Evolutionary conservation across 495 filamentous ascomycete species (phyloP), one percentile per base, ranked within the genome.

Genomic region (Xylaria acuta): DNA sequence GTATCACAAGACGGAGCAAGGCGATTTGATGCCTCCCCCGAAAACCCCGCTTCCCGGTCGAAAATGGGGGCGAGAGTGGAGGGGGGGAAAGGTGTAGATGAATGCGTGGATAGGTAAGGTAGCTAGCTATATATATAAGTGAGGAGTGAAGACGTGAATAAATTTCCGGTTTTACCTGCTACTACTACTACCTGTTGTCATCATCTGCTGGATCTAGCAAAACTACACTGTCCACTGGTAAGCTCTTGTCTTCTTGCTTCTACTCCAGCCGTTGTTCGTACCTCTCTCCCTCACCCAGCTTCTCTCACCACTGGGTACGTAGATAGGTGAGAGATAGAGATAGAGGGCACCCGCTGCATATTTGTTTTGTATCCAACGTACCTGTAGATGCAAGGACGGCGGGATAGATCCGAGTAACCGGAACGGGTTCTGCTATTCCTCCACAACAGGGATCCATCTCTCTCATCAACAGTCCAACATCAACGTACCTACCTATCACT

Each of bases 81-180:
- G 47, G 64, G 49, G 32, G 3, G 36, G 5, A 27, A 2, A 41
- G 38, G 38, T n/a, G 38, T 56, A 56, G 30, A 20, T 66, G 64
- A 7, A n/a, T n/a, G n/a, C n/a, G n/a, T n/a, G n/a, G n/a, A 34
- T 65, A 36, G 36, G 63, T 14, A 30, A n/a, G 27, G 8, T 22
- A 45, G 56, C 22, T 65, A 54, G 43, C 14, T 38, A 30, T 51
- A 67, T 67, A 67, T 67, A 67, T 67, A 63, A 68, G 45, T 64
- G 40, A 58, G 71, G 45, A 64, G 66, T 27, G 34, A 54, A 58
- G 64, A 49, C 41, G 66, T 54, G 72, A 70, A 14, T 25, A 63
- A 41, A 40, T 47, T 22, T 25, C 41, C n/a, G n/a, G n/a, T 34
- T 38, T 18, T 65, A 41, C 38, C 64, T 38, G 2, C 36, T n/a